Evolutionary conservation across 1,139 yeast genomes (phyloP), one percentile per base, ranked within the genome.

Genomic region (Sugiyamaella novakii): DNA sequence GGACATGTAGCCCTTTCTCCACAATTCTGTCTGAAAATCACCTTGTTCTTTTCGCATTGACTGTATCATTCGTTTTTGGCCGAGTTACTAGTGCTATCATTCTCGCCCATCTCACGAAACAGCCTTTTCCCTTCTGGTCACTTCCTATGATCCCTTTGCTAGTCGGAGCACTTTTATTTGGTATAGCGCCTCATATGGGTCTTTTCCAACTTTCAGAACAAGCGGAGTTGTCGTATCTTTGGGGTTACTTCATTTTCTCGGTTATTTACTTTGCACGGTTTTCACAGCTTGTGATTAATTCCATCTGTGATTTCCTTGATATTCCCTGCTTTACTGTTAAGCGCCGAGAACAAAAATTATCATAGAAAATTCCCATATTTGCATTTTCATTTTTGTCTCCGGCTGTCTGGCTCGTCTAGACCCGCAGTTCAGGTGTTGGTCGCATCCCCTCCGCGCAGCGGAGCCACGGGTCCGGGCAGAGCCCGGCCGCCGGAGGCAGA

Each of bases 1-100:
- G 76, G 74, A 58, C 66, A 7, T 50, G 61, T 17, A 62, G 67
- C 24, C 72, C 73, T 3, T 64, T 66, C 52, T 69, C 75, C 27
- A 54, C 50, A 14, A 57, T 70, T 21, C 59, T 72, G 24, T 38
- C 54, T 14, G 58, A 62, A 21, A 69, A 70, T 56, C 87, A 85
- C 47, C 76, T 81, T 42, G 71, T 78, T 25, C 77, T 87, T 17
- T 74, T 81, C 63, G 73, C 81, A 15, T 63, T 84, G 49, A 75
- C 84, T 3, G 75, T 81, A 55, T 86, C 92, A 3, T 83, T 83
- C 59, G 71, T 79, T 8, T 88, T 85, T 51, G 92, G 91, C 8
- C 75, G 92, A 59, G 79, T 83, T 56, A 70, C 76, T 5, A 72
- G 76, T 1, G 61, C 71, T 22, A 66, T 72, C 39, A 85, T 85